phyloP scores from a whole-genome alignment of 78 protist genomes.

The Pelomyxa schiedti region DNA sequence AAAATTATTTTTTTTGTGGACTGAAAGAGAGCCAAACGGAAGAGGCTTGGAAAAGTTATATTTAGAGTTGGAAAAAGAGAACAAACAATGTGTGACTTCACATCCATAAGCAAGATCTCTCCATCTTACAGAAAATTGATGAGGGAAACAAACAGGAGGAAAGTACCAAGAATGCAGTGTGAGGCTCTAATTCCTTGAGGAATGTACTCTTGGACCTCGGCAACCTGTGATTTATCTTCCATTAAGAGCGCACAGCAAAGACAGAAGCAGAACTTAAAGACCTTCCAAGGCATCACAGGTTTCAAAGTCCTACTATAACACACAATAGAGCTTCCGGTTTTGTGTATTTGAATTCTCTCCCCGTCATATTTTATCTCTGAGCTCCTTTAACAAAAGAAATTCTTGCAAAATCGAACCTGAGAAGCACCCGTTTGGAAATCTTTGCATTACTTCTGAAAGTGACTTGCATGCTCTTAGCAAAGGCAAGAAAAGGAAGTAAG shows the following conservation, averaged over 20 bases:
- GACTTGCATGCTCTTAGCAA: constrained; percentile 10
- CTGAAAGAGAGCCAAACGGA: constrained; percentile 74
- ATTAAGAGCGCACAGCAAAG: neutral
- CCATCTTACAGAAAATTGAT: constrained; percentile 52
- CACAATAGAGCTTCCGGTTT: constrained; percentile 38
- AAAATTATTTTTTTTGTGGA: constrained; percentile 58
- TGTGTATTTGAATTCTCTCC: constrained; percentile 81
- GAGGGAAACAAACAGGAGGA: no score
- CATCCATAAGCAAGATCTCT: constrained; percentile 61
- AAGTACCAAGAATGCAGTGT: no score
- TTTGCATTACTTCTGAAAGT: constrained; percentile 1
- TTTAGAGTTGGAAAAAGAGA: neutral
- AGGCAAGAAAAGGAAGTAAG: no score
- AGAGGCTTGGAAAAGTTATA: constrained; percentile 20
- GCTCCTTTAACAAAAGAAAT: constrained; percentile 21
- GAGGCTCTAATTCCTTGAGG: constrained; percentile 44
- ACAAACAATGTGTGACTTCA: neutral
- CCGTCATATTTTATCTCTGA: constrained; percentile 82
- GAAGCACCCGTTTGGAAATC: neutral
- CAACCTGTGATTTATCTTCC: neutral
- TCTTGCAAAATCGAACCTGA: neutral
- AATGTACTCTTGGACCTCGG: constrained; percentile 13
- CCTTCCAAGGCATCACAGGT: constrained; percentile 47
- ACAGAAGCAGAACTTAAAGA: neutral
- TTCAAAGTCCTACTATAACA: constrained; percentile 61